These are phyloP conservation scores for Datura wrightii DNA, from an alignment of 257 asterid genomes.

Conservation along the genomic window DNA sequence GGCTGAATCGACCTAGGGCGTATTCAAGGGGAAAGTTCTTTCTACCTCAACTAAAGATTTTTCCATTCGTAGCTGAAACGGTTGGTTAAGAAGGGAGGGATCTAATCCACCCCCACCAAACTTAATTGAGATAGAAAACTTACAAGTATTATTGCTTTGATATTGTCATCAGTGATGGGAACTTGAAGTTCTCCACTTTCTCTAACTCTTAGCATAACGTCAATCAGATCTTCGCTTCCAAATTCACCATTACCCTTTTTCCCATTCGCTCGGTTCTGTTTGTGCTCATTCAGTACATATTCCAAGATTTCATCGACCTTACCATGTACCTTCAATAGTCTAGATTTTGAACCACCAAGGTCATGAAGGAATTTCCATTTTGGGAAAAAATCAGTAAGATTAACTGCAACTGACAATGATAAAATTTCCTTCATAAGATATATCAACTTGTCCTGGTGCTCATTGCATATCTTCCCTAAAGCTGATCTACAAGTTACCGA, in stretches of 20 bases:
- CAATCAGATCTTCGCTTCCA: not conserved
- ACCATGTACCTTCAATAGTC: slow-evolving; percentile 1
- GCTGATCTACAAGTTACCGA: not conserved
- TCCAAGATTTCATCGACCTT: slow-evolving; percentile 14
- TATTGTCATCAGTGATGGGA: not conserved
- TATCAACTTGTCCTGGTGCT: not conserved
- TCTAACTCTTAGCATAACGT: not conserved
- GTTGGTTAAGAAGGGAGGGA: not conserved
- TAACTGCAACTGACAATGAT: not conserved
- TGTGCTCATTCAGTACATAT: slow-evolving; percentile 5
- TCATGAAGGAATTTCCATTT: not conserved
- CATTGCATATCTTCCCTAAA: not conserved
- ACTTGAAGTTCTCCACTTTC: not conserved
- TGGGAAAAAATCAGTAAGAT: not conserved
- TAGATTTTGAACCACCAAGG: not conserved
- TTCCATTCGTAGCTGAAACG: no score
- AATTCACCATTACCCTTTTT: not conserved
- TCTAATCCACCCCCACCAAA: not conserved
- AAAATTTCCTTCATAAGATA: not conserved
- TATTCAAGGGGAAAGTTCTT: no score
- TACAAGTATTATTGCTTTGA: not conserved
- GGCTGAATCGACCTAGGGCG: no score
- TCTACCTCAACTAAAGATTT: not conserved
- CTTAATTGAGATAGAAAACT: not conserved
- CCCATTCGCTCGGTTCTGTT: not conserved